phyloP scores from a whole-genome alignment of 805 yeast genomes.

The Saccharomycopsis sp. region DNA sequence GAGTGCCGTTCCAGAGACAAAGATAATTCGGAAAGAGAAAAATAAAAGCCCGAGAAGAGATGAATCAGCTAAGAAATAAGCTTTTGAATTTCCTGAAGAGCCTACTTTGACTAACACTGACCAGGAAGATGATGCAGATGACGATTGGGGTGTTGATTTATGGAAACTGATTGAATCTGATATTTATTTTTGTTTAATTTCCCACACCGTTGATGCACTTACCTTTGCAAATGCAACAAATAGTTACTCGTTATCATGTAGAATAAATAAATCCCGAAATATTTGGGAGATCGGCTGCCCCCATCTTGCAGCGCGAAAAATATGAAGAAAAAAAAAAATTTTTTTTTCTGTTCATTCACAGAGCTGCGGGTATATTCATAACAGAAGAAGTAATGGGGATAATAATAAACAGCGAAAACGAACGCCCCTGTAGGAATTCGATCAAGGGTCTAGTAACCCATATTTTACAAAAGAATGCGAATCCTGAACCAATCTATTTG shows the following conservation, averaged over 20 bases:
- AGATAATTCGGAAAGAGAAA: not conserved
- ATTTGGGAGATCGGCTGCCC: too few relatives aligned
- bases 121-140: not conserved
- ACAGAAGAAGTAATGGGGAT: too few relatives aligned
- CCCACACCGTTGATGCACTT: not conserved
- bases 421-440: too few relatives aligned
- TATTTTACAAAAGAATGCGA: not conserved
- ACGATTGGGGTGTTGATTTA: not conserved
- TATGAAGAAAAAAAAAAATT: too few relatives aligned
- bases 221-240: not conserved
- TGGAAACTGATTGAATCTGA: not conserved
- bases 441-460: too few relatives aligned
- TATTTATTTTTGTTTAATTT: too few relatives aligned
- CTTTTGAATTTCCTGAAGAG: not conserved
- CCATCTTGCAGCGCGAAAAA: too few relatives aligned
- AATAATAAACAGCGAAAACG: too few relatives aligned
- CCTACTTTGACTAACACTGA: not conserved
- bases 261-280: too few relatives aligned
- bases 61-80: not conserved
- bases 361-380: too few relatives aligned
- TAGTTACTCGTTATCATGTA: too few relatives aligned
- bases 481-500: slow-evolving; percentile 32
- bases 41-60: not conserved
- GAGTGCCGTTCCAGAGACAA: not conserved
- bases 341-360: too few relatives aligned